These are phyloP conservation scores for Aureobasidium sp. DNA, from an alignment of 2,329 filamentous ascomycete species.

Conservation along the genomic window DNA sequence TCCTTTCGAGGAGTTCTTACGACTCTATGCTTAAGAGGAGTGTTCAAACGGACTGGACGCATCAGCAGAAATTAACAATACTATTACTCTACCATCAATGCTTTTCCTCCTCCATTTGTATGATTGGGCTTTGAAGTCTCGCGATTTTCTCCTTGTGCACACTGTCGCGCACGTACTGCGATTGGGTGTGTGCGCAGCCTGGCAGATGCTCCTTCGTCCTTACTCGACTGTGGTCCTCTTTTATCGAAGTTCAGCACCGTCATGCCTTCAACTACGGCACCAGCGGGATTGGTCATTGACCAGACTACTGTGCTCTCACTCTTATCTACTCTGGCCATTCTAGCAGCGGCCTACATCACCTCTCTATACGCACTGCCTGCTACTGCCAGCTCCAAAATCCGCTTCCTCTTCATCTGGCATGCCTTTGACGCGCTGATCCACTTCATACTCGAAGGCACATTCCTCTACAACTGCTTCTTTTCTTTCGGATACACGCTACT, in stretches of 20 bases:
- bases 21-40: background rate
- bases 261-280: background rate
- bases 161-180: background rate
- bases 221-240: too few species aligned
- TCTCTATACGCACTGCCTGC: conserved; percentile 47
- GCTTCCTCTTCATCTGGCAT: conserved; percentile 89
- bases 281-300: conserved; percentile 31
- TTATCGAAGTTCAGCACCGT: background rate
- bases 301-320: conserved; percentile 50
- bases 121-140: background rate
- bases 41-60: background rate
- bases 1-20: background rate
- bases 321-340: conserved; percentile 47
- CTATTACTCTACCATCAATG: background rate
- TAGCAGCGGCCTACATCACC: conserved; percentile 46
- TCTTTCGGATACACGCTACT: conserved; percentile 31
- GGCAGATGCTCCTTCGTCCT: background rate
- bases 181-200: background rate
- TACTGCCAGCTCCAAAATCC: conserved; percentile 50
- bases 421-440: conserved; percentile 88
- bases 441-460: conserved; percentile 82
- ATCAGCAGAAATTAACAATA: conserved; percentile 10
- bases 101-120: background rate
- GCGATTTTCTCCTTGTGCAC: background rate
- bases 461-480: conserved; percentile 92